Evolutionary conservation across 306 rosid genomes (phyloP), one percentile per base, ranked within the genome.

Genomic region (Sesbania bispinosa): DNA sequence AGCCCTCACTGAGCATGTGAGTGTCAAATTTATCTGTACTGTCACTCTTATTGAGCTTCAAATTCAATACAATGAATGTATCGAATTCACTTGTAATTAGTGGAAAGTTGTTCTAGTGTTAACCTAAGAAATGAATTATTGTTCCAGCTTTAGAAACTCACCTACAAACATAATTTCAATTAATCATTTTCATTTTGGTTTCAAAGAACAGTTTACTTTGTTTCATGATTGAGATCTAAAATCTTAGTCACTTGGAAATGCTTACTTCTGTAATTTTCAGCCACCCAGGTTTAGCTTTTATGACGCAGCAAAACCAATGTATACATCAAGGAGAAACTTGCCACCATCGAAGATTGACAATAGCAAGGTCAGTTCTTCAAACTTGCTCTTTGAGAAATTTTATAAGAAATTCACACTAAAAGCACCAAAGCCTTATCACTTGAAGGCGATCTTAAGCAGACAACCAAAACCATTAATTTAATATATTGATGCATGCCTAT

Each of bases 311-410:
- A 84, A 90, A 77, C 97, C 98, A 21, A 93, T 78, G 92, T 93
- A 81, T 74, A 85, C 98, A 65, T 93, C 98, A 67, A 85, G 98
- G 80, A 88, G 97, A 84, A 93, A 90, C 93, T 80, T 93, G 53
- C 98, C 98, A 11, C 98, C 98, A 47, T 43, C 98, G 24, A 87
- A 86, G 85, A 86, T 94, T 62, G 96, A 90, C 77, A 86, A 67
- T 20, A 76, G 98, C 89, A 94, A 84, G 98, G 98, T 90, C 77
- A 52, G 82, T 76, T 70, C 51, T 63, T 67, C 57, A 61, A 48
- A 54, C 20, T 62, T 61, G 21, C 55, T 38, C 50, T 29, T 5
- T 4, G 33, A 59, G 36, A 69, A 62, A 53, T 73, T 7, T 19
- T 21, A 16, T 63, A n/a, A n/a, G 47, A 51, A 29, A 68, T 50